phyloP scores from a whole-genome alignment of 169 alveolate genomes.

The Fabrea salina region DNA sequence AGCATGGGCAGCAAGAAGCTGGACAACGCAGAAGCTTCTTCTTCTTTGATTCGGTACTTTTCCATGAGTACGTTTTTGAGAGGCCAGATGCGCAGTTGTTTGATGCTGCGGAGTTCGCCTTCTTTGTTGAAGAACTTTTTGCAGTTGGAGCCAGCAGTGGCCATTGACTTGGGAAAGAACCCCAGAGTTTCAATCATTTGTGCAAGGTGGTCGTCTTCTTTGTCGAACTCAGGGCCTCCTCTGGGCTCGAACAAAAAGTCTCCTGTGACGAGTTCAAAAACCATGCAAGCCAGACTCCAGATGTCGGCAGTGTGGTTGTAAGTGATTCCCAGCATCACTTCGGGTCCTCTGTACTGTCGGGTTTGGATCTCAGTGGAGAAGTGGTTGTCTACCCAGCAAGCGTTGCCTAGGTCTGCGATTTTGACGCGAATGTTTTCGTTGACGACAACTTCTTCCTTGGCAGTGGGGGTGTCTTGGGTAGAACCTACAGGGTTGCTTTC shows the following conservation, averaged over 20 bases:
- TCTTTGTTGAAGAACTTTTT: slow-evolving; percentile 66
- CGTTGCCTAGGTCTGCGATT: slow-evolving; percentile 98
- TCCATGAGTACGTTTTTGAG: slow-evolving; percentile 60
- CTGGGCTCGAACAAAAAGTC: slow-evolving; percentile 97
- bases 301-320: slow-evolving; percentile 95
- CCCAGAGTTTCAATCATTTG: slow-evolving; percentile 92
- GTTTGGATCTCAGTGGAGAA: slow-evolving; percentile 96
- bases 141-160: slow-evolving; percentile 76
- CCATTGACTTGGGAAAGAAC: slow-evolving; percentile 87
- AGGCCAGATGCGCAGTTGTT: slow-evolving; percentile 75
- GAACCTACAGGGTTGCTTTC: neutral
- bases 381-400: slow-evolving; percentile 97
- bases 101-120: slow-evolving; percentile 76
- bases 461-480: neutral
- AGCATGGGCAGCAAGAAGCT: slow-evolving; percentile 65
- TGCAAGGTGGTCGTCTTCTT: slow-evolving; percentile 93
- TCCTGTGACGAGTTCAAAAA: slow-evolving; percentile 97
- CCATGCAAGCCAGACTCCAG: slow-evolving; percentile 98
- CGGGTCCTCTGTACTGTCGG: slow-evolving; percentile 98
- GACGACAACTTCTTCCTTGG: neutral
- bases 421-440: slow-evolving; percentile 50
- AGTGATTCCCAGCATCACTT: slow-evolving; percentile 85
- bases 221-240: slow-evolving; percentile 72
- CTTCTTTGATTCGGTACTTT: slow-evolving; percentile 56
- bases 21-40: slow-evolving; percentile 53